Conservation (phyloP, 371 early-diverging fungal species). For the Paraphysoderma sedebokerense region DNA sequence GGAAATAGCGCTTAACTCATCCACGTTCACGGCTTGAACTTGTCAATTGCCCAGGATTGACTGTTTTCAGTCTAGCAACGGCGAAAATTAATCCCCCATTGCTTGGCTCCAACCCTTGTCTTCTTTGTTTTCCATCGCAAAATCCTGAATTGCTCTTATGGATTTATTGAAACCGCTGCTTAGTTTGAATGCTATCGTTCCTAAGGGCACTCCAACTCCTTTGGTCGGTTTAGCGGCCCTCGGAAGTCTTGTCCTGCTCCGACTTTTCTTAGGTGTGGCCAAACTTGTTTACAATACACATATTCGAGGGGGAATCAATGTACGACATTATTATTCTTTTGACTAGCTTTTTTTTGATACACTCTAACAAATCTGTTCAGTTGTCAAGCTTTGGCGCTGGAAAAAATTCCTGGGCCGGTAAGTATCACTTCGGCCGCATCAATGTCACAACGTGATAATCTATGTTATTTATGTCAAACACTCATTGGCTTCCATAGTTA, state of each 20-base stretch:
- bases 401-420: constrained; percentile 71
- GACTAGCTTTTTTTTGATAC: background rate
- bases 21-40: no score
- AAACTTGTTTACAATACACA: constrained; percentile 1
- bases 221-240: background rate
- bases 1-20: no score
- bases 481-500: constrained; percentile 24
- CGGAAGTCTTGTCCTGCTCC: constrained; percentile 5
- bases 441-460: background rate
- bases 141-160: no score
- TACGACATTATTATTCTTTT: background rate
- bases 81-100: no score
- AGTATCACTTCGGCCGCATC: constrained; percentile 1
- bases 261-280: constrained; percentile 2
- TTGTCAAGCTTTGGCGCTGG: constrained; percentile 55
- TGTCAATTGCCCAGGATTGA: no score
- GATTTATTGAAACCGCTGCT: no score
- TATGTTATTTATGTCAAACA: background rate
- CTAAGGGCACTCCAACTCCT: no score
- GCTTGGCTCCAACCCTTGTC: no score
- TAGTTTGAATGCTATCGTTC: no score
- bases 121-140: no score
- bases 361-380: background rate
- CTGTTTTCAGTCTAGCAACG: no score
- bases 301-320: constrained; percentile 4